A percentile compares a stretch with the other conserved stretches of the same genome.
Evolutionary conservation across 176 grass and related monocot species (phyloP).

Genomic region (Rhipidocladum racemiflorum): DNA sequence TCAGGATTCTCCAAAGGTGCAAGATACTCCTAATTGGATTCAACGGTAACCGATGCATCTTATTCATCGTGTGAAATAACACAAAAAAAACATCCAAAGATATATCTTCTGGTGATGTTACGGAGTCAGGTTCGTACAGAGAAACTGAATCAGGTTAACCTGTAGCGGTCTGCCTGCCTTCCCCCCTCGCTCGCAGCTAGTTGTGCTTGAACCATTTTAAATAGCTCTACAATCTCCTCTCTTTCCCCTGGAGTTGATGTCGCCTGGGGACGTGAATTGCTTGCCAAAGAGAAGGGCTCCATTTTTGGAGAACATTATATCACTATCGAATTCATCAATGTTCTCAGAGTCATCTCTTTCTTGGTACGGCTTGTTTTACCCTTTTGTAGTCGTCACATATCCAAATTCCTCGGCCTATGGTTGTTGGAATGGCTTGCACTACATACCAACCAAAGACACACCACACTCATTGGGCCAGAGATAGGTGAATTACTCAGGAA

Average conservation of each 20-base stretch:
- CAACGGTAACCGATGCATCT: conserved; percentile 23
- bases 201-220: conserved; percentile 78
- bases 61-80: conserved; percentile 40
- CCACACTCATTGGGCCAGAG: conserved; percentile 31
- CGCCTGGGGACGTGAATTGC: conserved; percentile 38
- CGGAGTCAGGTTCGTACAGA: conserved; percentile 27
- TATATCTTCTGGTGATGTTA: conserved; percentile 21
- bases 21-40: conserved; percentile 11
- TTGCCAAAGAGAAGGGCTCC: conserved; percentile 49
- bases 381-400: conserved; percentile 24
- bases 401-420: conserved; percentile 35
- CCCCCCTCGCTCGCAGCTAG: conserved; percentile 43
- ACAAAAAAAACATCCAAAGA: conserved; percentile 27
- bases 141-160: conserved; percentile 18
- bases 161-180: conserved; percentile 32
- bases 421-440: conserved; percentile 49
- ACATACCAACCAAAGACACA: conserved; percentile 41
- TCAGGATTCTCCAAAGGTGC: conserved; percentile 33
- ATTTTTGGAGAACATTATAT: conserved; percentile 60
- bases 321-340: conserved; percentile 51
- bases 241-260: conserved; percentile 53
- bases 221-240: conserved; percentile 71
- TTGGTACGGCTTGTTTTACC: conserved; percentile 50
- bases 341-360: conserved; percentile 60
- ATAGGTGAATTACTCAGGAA: conserved; percentile 38